Evolutionary conservation across 1,284 basidiomycete species (phyloP).

Genomic region (Caloboletus firmus): DNA sequence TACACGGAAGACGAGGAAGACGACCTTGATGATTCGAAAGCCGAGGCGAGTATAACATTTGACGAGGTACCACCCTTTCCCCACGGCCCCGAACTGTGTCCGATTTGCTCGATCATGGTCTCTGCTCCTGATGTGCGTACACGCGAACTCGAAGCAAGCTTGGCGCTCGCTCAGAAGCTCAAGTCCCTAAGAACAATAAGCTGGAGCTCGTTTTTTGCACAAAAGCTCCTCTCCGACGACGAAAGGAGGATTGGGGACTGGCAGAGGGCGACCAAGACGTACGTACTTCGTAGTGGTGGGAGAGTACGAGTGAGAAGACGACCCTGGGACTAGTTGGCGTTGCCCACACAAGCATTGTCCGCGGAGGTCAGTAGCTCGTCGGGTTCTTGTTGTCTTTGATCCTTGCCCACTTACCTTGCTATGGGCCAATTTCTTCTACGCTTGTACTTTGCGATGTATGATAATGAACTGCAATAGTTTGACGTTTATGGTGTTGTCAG

Average conservation of each 20-base stretch:
- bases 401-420: background rate
- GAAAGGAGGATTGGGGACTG: constrained; percentile 23
- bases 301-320: constrained; percentile 43
- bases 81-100: constrained; percentile 33
- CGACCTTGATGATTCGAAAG: background rate
- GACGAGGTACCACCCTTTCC: constrained; percentile 29
- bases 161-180: constrained; percentile 45
- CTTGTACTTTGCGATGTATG: background rate
- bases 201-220: constrained; percentile 56
- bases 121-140: constrained; percentile 34
- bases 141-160: constrained; percentile 47
- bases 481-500: background rate
- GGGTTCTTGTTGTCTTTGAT: background rate
- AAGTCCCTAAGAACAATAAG: constrained; percentile 44
- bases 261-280: constrained; percentile 36
- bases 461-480: background rate
- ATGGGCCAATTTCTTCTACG: background rate
- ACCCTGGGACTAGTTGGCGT: constrained; percentile 34
- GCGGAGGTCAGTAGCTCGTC: background rate
- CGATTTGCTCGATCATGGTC: constrained; percentile 25
- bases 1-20: constrained; percentile 24
- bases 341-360: background rate
- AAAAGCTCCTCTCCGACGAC: constrained; percentile 8
- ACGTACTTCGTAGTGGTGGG: constrained; percentile 39
- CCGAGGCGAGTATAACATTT: background rate